Conservation (phyloP, 2,329 filamentous ascomycete species). For the Aphanocladium album region DNA sequence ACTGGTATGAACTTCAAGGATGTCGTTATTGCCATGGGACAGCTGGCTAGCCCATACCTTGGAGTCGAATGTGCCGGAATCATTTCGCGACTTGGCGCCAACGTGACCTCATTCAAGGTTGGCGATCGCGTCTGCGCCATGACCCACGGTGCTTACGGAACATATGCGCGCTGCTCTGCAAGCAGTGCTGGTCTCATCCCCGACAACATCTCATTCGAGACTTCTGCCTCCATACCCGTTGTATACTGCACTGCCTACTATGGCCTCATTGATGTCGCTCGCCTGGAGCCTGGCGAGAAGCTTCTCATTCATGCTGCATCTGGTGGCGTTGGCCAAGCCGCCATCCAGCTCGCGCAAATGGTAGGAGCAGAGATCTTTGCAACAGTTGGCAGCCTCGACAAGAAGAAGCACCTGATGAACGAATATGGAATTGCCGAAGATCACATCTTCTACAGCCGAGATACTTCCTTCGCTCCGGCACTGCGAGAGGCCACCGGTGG, state of each 20-base stretch:
- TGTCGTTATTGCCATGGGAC: conserved; percentile 38
- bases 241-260: conserved; percentile 38
- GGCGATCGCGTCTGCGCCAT: conserved; percentile 69
- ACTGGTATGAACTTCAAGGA: conserved; percentile 44
- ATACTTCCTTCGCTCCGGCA: conserved; percentile 19
- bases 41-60: conserved; percentile 28
- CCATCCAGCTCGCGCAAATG: conserved; percentile 33
- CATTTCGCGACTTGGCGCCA: conserved; percentile 49
- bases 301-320: conserved; percentile 36
- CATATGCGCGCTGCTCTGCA: conserved; percentile 27
- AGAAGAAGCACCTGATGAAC: conserved; percentile 34
- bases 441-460: conserved; percentile 24
- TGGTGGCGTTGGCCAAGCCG: conserved; percentile 35
- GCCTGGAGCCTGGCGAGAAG: conserved; percentile 32
- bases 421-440: conserved; percentile 32
- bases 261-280: conserved; percentile 32
- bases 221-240: conserved; percentile 36
- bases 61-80: conserved; percentile 38
- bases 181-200: conserved; percentile 34
- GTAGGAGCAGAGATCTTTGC: conserved; percentile 37
- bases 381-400: conserved; percentile 34
- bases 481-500: conserved; percentile 31
- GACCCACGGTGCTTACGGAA: conserved; percentile 30
- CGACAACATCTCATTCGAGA: conserved; percentile 29
- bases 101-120: conserved; percentile 53